Evolutionary conservation across 345 rosid species (phyloP), one percentile per base, ranked within the genome.

Genomic region (Eucalyptus regnans): DNA sequence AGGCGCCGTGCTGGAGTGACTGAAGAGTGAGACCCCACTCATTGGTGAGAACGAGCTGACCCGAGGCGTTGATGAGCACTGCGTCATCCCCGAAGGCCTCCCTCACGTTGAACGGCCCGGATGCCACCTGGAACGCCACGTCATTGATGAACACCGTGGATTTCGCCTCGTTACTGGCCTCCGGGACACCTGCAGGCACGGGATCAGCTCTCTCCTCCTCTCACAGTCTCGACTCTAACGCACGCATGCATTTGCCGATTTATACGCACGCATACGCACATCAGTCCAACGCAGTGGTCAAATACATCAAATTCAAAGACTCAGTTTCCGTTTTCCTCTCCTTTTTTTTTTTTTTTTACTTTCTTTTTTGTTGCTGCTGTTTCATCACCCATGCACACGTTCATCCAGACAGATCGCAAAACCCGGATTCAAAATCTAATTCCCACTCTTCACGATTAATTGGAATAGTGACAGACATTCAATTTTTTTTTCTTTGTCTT

Each of bases 11-110:
- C 89, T 98, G 97, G 88, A 98, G 99, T 27, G 98, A 91, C 17
- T 95, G 95, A 86, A 97, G 92, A 43, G 98, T 95, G 89, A 94
- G 62, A 20, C 99, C 99, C 97, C 95, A 97, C 81, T 95, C 97
- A 87, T 96, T 93, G 23, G 98, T 96, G 86, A 94, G 93, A 89
- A 98, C 93, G 48, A 97, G 98, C 64, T 95, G 97, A 84, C 99
- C 99, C 4, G 96, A 89, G 12, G 98, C 95, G 91, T 95, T 92
- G 81, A 98, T 92, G 87, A 98, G 91, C 83, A 96, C 91, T 10
- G 93, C 94, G 50, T 96, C 97, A 86, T 96, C 98, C 41, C 99
- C 99, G 49, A 98, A 98, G 29, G 99, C 96, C 88, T 95, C 98
- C 60, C 95, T 93, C 86, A 97, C 96, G 89, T 95, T 97, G 89